phyloP scores from a whole-genome alignment of 225 moss, liverwort and hornwort genomes.

The Lunularia cruciata region DNA sequence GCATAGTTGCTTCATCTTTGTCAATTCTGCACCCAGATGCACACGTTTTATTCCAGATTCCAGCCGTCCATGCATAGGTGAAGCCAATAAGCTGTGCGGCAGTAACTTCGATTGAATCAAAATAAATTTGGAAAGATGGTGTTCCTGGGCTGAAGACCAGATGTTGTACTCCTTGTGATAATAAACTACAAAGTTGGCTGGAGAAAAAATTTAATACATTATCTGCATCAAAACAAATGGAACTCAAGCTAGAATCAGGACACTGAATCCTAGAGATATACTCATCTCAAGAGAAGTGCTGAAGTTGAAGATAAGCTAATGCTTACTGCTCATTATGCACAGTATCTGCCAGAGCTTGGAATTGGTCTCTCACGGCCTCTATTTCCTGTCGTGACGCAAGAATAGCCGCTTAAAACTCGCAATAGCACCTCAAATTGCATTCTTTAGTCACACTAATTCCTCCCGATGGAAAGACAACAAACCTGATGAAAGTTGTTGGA shows the following conservation, averaged over 20 bases:
- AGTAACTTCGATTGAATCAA: too few species aligned
- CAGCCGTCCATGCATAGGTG: too few species aligned
- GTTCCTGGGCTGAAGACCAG: too few species aligned
- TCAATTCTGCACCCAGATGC: constrained; percentile 31
- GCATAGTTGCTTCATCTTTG: constrained; percentile 43
- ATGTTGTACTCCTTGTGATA: too few species aligned
- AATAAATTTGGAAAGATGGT: too few species aligned
- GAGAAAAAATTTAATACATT: background rate
- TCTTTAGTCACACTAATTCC: too few species aligned
- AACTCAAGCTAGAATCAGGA: background rate
- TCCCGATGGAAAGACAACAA: too few species aligned
- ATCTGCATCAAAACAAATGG: background rate
- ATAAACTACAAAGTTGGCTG: background rate
- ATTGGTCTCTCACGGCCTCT: constrained; percentile 48
- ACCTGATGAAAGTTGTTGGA: too few species aligned
- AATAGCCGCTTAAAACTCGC: background rate
- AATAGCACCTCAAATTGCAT: background rate
- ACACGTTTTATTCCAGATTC: too few species aligned
- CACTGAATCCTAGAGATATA: background rate
- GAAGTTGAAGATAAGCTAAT: background rate
- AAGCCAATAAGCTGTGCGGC: too few species aligned
- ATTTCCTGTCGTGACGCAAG: constrained; percentile 39
- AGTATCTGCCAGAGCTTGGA: constrained; percentile 47
- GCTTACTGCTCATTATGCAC: constrained; percentile 50
- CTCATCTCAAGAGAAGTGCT: background rate